A percentile compares a stretch with the other conserved stretches of the same genome.
These are phyloP conservation scores for Neckera pumila DNA, from an alignment of 225 moss, liverwort and hornwort genomes.

Conservation along the genomic window DNA sequence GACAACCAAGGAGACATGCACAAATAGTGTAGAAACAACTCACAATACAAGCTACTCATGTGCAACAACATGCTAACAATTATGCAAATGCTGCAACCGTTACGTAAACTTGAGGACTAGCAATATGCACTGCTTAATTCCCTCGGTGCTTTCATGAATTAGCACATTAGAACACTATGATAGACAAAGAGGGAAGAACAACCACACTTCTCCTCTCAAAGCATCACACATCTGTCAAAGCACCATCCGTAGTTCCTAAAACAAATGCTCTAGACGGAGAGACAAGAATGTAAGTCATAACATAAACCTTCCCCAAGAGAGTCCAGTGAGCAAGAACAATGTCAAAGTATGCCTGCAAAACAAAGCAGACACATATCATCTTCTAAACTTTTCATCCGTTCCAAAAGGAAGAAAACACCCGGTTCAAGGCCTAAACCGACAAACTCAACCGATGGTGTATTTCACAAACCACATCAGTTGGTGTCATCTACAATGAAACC, in stretches of 20 bases:
- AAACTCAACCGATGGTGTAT: background rate
- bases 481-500: background rate
- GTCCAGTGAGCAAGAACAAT: background rate
- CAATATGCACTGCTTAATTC: background rate
- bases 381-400: background rate
- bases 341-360: background rate
- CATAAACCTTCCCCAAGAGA: no score
- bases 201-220: no score
- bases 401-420: background rate
- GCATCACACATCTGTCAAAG: no score
- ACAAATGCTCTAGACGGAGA: no score
- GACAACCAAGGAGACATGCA: background rate
- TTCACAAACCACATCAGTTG: background rate
- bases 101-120: background rate
- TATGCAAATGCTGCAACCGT: background rate
- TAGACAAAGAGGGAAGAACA: no score
- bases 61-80: background rate
- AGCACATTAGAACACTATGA: background rate
- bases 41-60: background rate
- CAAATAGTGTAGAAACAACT: background rate
- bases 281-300: no score
- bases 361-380: fast-evolving
- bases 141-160: background rate
- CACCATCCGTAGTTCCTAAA: no score
- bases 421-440: background rate